Conservation (phyloP, 2,329 filamentous ascomycete genomes). For the Hypomyces perniciosus region DNA sequence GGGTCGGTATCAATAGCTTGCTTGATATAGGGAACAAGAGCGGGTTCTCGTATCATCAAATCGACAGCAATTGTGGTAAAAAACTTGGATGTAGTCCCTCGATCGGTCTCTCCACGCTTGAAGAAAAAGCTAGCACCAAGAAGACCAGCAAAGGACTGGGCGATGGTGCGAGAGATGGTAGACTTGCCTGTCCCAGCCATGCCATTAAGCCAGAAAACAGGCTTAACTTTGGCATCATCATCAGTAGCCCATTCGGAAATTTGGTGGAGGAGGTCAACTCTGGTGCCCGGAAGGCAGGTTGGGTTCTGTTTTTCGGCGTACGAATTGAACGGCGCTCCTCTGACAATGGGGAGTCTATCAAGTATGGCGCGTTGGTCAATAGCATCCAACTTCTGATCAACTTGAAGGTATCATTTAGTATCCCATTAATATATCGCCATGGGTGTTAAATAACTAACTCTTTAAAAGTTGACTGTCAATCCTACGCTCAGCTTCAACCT, state of each 20-base stretch:
- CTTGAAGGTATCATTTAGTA: too few relatives aligned
- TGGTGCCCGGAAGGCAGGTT: conserved; percentile 25
- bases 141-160: conserved; percentile 17
- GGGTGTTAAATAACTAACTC: too few relatives aligned
- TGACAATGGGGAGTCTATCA: conserved; percentile 12
- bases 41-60: conserved; percentile 23
- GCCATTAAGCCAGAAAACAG: conserved; percentile 33
- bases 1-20: conserved; percentile 25
- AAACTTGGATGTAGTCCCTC: conserved; percentile 29
- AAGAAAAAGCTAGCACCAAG: conserved; percentile 40
- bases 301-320: conserved; percentile 25
- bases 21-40: conserved; percentile 20
- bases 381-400: conserved; percentile 32
- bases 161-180: conserved; percentile 31
- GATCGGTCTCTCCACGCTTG: conserved; percentile 33
- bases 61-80: conserved; percentile 35
- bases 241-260: conserved; percentile 26
- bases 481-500: too few relatives aligned
- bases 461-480: too few relatives aligned
- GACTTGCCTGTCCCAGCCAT: conserved; percentile 37
- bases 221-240: conserved; percentile 13
- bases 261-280: conserved; percentile 23
- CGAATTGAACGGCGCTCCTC: conserved; percentile 27
- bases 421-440: too few relatives aligned
- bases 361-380: conserved; percentile 19